A percentile compares a stretch with the other conserved stretches of the same genome.
Evolutionary conservation across 176 grass and related monocot genomes (phyloP).

Genomic region (Triticum urartu): DNA sequence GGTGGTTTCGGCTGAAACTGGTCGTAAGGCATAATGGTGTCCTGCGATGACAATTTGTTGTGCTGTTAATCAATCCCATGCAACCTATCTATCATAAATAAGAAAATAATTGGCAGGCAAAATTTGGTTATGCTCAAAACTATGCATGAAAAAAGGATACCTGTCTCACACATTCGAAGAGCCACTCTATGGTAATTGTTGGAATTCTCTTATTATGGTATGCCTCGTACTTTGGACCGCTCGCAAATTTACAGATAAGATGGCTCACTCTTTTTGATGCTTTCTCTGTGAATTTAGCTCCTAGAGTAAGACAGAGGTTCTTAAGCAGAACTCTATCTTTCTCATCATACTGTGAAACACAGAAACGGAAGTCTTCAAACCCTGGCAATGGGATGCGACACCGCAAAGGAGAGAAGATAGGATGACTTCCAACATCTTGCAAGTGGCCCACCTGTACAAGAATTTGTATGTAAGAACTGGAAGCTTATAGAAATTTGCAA

Average conservation of each 20-base stretch:
- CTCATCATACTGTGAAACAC: conserved; percentile 70
- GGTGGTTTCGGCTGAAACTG: conserved; percentile 59
- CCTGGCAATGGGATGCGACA: conserved; percentile 76
- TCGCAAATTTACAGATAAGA: conserved; percentile 80
- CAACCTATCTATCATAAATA: conserved; percentile 4
- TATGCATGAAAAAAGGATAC: conserved; percentile 38
- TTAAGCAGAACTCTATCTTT: conserved; percentile 76
- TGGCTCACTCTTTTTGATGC: conserved; percentile 63
- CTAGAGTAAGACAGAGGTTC: conserved; percentile 77
- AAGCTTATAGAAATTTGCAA: conserved; percentile 24
- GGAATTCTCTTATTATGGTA: conserved; percentile 55
- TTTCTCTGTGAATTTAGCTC: conserved; percentile 71
- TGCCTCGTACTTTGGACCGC: conserved; percentile 69
- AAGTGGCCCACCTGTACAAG: conserved; percentile 64
- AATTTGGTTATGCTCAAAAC: conserved; percentile 22
- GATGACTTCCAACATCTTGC: conserved; percentile 81
- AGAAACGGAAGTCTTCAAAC: conserved; percentile 60
- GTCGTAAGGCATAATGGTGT: conserved; percentile 62
- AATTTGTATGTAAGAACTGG: conserved; percentile 31
- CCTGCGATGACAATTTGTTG: conserved; percentile 41
- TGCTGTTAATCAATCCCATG: conserved; percentile 12
- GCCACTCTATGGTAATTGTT: conserved; percentile 72
- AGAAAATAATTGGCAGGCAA: not conserved
- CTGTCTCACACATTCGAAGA: conserved; percentile 79
- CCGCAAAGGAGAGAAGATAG: conserved; percentile 84